These are phyloP conservation scores for Herpomyces periplanetae DNA, from an alignment of 2,329 filamentous ascomycete species.

Conservation along the genomic window DNA sequence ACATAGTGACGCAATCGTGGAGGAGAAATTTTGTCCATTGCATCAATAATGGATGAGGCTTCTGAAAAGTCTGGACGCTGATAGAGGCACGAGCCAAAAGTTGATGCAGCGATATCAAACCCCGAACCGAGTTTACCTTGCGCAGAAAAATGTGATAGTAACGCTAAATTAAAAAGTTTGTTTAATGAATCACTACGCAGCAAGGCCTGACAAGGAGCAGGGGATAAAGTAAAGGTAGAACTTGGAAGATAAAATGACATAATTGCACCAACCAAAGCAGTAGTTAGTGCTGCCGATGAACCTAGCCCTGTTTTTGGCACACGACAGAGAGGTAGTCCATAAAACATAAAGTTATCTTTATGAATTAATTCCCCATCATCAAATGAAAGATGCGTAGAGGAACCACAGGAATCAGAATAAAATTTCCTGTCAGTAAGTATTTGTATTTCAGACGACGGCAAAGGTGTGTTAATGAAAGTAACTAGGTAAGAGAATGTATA, in stretches of 20 bases:
- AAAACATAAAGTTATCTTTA: conserved; percentile 25
- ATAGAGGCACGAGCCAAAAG: conserved; percentile 68
- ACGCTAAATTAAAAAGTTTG: conserved; percentile 58
- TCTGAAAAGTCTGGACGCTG: conserved; percentile 72
- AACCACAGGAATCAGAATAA: no score
- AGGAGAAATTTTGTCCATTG: conserved; percentile 22
- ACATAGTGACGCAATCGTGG: conserved; percentile 21
- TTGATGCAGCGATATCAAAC: conserved; percentile 72
- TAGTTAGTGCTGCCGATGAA: conserved; percentile 73
- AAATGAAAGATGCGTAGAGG: no score
- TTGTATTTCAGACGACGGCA: no score
- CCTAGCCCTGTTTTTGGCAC: conserved; percentile 89
- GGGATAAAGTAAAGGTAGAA: conserved; percentile 3
- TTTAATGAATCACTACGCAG: conserved; percentile 14
- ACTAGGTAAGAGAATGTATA: no score
- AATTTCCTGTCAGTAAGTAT: no score
- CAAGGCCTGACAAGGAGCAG: conserved; percentile 14
- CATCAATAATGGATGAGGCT: conserved; percentile 27
- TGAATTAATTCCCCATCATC: no score
- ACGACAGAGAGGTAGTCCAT: conserved; percentile 27
- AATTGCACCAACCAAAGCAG: conserved; percentile 36
- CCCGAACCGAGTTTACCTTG: conserved; percentile 88
- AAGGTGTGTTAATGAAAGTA: no score
- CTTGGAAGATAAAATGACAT: conserved; percentile 29
- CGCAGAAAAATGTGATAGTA: conserved; percentile 69